Percentiles rank a stretch among this genome's conserved stretches.
These are phyloP conservation scores for Lentinula sp. DNA, from an alignment of 768 basidiomycete species.

Conservation along the genomic window DNA sequence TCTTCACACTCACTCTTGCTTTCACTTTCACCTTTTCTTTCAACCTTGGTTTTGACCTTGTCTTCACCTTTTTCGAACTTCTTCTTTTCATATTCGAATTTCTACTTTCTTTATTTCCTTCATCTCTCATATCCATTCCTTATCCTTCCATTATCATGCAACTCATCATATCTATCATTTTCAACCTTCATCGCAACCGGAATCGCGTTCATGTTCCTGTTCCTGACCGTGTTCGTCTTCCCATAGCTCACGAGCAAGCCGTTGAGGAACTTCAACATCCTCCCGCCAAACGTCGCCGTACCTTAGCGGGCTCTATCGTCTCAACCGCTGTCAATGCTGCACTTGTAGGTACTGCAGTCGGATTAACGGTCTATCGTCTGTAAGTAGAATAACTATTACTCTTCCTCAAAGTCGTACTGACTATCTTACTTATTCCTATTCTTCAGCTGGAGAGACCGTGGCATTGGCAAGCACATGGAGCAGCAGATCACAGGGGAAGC, in stretches of 20 bases:
- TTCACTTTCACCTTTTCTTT: neutral
- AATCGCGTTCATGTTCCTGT: neutral
- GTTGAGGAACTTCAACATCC: slow-evolving; percentile 21
- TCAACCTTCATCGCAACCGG: slow-evolving; percentile 10
- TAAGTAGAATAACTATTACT: slow-evolving; percentile 31
- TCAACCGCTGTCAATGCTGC: slow-evolving; percentile 82
- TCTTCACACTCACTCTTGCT: neutral
- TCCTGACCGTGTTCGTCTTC: slow-evolving; percentile 22
- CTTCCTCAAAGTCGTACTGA: neutral
- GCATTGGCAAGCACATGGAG: slow-evolving; percentile 36
- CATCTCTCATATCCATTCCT: slow-evolving; percentile 7
- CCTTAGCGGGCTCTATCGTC: slow-evolving; percentile 76
- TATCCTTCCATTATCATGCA: slow-evolving; percentile 11
- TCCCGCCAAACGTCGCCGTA: slow-evolving; percentile 73
- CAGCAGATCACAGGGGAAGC: slow-evolving; percentile 11
- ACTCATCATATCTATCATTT: slow-evolving; percentile 22
- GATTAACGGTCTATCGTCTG: slow-evolving; percentile 83
- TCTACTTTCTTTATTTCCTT: slow-evolving; percentile 3
- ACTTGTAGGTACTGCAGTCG: slow-evolving; percentile 81
- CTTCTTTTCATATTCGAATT: slow-evolving; percentile 4
- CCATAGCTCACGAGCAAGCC: slow-evolving; percentile 31
- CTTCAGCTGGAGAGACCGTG: slow-evolving; percentile 71
- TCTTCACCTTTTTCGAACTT: slow-evolving; percentile 8
- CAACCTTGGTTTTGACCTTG: neutral
- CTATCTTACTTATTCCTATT: neutral